These are phyloP conservation scores for Lycium barbarum DNA, from an alignment of 257 asterid genomes.

Conservation along the genomic window DNA sequence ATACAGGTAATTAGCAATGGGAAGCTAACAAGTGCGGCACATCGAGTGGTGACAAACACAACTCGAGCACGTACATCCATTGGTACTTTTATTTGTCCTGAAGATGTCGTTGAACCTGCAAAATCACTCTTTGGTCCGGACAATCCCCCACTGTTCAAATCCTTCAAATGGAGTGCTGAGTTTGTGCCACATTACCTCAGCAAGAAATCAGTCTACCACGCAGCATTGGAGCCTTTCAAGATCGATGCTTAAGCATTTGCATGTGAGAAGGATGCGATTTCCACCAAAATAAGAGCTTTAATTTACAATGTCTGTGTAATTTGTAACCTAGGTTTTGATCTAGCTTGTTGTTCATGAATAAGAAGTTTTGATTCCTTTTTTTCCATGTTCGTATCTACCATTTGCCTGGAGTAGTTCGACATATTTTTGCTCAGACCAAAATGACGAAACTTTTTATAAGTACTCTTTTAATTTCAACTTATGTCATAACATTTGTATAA, in stretches of 20 bases:
- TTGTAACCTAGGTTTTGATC: background rate
- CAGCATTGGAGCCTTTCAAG: conserved; percentile 19
- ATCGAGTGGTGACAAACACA: conserved; percentile 34
- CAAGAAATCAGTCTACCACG: conserved; percentile 17
- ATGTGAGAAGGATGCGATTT: background rate
- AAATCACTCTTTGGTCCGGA: conserved; percentile 1
- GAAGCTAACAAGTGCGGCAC: background rate
- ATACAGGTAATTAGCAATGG: background rate
- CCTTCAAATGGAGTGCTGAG: background rate
- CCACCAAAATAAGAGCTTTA: background rate
- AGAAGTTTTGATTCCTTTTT: background rate
- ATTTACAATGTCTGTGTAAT: background rate
- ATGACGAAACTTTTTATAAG: no score
- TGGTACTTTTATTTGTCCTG: conserved; percentile 25
- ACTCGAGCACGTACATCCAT: conserved; percentile 19
- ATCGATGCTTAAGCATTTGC: background rate
- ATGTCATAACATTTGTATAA: no score
- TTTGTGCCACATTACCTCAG: conserved; percentile 20
- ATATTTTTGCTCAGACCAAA: no score
- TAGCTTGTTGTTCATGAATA: background rate
- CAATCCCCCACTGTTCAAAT: background rate
- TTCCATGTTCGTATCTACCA: background rate
- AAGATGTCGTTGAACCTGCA: background rate
- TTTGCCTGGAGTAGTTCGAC: background rate
- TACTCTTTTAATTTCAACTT: no score